A percentile compares a stretch with the other conserved stretches of the same genome.
phyloP scores from a whole-genome alignment of 805 yeast genomes.

The Candida michaelii region DNA sequence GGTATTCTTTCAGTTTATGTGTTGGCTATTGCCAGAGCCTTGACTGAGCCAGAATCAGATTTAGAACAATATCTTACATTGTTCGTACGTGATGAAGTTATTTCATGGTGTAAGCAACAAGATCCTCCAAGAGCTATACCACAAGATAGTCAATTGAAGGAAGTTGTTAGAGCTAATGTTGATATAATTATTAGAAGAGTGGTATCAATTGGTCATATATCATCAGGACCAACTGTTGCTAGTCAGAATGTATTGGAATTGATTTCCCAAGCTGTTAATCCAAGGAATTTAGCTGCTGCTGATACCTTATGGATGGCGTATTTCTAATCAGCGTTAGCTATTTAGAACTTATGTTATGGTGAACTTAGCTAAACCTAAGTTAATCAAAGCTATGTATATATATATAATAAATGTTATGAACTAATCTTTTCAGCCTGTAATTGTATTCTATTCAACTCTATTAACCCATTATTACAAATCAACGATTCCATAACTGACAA shows the following conservation, averaged over 20 bases:
- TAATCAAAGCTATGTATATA: not conserved
- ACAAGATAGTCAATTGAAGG: slow-evolving; percentile 80
- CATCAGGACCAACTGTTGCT: slow-evolving; percentile 69
- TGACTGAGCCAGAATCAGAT: slow-evolving; percentile 89
- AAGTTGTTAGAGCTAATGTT: slow-evolving; percentile 84
- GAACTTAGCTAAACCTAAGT: too few species aligned
- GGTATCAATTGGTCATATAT: slow-evolving; percentile 60
- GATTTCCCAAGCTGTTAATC: slow-evolving; percentile 92
- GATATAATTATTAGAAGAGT: slow-evolving; percentile 81
- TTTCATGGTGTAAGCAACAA: slow-evolving; percentile 89
- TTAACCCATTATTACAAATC: slow-evolving; percentile 16
- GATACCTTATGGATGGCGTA: slow-evolving; percentile 97
- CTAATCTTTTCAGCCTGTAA: slow-evolving; percentile 17
- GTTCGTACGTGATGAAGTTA: slow-evolving; percentile 92
- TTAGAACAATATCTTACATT: slow-evolving; percentile 88
- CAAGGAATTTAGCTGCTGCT: slow-evolving; percentile 86
- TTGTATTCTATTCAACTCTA: slow-evolving; percentile 23
- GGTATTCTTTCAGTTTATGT: slow-evolving; percentile 86
- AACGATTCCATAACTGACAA: slow-evolving; percentile 13
- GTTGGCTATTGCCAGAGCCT: slow-evolving; percentile 80
- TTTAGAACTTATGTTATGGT: too few species aligned
- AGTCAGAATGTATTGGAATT: slow-evolving; percentile 89
- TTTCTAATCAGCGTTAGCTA: slow-evolving; percentile 45
- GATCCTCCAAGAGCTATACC: slow-evolving; percentile 72
- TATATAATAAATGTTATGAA: not conserved